These are phyloP conservation scores for Rosa hybrid DNA, from an alignment of 331 rosid species.

Conservation along the genomic window DNA sequence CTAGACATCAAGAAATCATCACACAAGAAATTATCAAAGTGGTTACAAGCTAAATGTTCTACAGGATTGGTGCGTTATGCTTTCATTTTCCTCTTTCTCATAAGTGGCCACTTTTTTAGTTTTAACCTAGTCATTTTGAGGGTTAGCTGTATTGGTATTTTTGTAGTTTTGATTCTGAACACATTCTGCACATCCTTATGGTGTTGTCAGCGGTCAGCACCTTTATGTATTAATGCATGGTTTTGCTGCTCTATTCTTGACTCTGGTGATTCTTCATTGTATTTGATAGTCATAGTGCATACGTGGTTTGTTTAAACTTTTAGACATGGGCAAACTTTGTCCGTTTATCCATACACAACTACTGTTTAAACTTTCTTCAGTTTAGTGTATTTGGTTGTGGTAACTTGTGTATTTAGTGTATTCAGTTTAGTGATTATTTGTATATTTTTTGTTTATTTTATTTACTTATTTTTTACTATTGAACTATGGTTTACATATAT, in stretches of 20 bases:
- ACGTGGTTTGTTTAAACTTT: background rate
- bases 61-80: slow-evolving; percentile 62
- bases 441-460: background rate
- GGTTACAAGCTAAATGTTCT: slow-evolving; percentile 79
- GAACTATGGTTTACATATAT: background rate
- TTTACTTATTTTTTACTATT: no score
- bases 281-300: background rate
- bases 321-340: background rate
- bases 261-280: background rate
- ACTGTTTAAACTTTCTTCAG: background rate
- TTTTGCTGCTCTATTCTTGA: background rate
- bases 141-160: background rate
- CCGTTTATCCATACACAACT: background rate
- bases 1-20: slow-evolving; percentile 92
- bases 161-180: background rate
- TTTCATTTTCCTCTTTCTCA: slow-evolving; percentile 2
- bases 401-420: no score
- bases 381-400: no score
- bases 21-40: slow-evolving; percentile 85
- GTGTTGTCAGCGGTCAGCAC: background rate
- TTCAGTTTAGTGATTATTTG: no score
- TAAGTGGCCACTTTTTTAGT: background rate
- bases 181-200: background rate
- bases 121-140: background rate
- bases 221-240: background rate